Evolutionary conservation across 1,284 basidiomycete species (phyloP).

Genomic region (Trichosporon inkin): DNA sequence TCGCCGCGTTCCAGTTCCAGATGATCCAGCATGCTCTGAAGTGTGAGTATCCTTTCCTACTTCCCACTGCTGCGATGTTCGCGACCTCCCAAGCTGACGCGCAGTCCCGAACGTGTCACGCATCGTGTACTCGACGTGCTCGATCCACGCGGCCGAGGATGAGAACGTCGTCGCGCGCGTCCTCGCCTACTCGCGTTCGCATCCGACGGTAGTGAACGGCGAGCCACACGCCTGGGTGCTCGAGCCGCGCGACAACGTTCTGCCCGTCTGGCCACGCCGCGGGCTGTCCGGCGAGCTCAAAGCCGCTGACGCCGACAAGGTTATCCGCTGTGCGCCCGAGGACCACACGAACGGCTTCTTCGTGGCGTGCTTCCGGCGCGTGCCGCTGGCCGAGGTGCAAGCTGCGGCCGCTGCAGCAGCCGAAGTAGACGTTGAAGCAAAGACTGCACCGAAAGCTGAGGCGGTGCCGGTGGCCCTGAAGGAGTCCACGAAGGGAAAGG

Average conservation of each 20-base stretch:
- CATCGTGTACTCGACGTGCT: conserved; percentile 96
- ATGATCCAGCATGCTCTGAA: conserved; percentile 93
- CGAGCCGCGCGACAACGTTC: conserved; percentile 61
- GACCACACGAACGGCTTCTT: conserved; percentile 94
- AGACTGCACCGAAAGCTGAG: conserved; percentile 1
- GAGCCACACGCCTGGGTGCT: conserved; percentile 57
- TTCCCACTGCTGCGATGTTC: neutral
- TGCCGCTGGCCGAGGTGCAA: conserved; percentile 2
- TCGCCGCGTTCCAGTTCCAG: conserved; percentile 81
- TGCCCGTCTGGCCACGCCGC: conserved; percentile 74
- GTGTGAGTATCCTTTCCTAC: conserved; percentile 56
- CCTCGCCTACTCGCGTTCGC: conserved; percentile 47
- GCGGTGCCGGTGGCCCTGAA: neutral
- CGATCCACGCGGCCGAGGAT: conserved; percentile 84
- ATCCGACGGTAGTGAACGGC: neutral
- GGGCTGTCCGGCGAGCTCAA: conserved; percentile 64
- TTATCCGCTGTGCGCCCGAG: conserved; percentile 80
- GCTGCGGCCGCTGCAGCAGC: too few relatives aligned
- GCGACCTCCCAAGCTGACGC: too few relatives aligned
- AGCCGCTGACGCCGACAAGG: conserved; percentile 55
- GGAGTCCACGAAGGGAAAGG: conserved; percentile 11
- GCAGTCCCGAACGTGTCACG: conserved; percentile 60
- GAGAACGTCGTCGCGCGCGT: conserved; percentile 74
- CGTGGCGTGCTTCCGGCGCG: conserved; percentile 73
- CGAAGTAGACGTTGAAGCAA: neutral